Evolutionary conservation across 2,329 filamentous ascomycete species (phyloP).

Genomic region (Phialophora expanda): DNA sequence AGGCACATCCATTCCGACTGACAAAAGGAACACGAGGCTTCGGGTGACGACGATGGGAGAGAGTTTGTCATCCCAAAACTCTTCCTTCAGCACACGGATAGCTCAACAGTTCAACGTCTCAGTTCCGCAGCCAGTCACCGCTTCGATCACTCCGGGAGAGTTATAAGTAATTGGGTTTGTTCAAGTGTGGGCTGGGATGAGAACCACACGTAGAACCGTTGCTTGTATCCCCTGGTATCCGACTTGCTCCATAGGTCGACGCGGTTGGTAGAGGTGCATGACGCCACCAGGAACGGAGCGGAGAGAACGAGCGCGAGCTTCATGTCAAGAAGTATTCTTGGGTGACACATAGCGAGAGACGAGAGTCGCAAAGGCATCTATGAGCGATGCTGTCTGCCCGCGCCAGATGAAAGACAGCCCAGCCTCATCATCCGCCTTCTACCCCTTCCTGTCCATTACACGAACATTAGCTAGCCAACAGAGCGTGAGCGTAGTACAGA

Average conservation of each 20-base stretch:
- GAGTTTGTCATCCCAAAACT: neutral
- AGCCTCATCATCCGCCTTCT: no score
- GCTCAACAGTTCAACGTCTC: constrained; percentile 24
- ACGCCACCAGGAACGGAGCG: neutral
- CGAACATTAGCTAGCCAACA: no score
- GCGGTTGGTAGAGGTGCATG: constrained; percentile 7
- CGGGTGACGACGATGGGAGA: neutral
- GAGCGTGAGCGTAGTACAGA: no score
- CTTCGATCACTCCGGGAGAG: constrained; percentile 15
- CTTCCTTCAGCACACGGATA: neutral
- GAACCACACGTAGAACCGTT: constrained; percentile 7
- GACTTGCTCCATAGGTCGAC: constrained; percentile 22
- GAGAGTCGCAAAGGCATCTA: neutral
- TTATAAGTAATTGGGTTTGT: no score
- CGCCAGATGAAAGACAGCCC: neutral
- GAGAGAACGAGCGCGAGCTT: constrained; percentile 8
- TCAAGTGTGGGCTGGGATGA: neutral
- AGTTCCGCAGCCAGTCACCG: constrained; percentile 13
- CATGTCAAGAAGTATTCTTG: constrained; percentile 33
- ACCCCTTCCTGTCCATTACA: no score
- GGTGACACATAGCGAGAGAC: no score
- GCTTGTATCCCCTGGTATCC: constrained; percentile 23
- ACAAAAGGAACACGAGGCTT: no score
- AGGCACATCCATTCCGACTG: constrained; percentile 47
- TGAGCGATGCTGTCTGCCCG: neutral